These are phyloP conservation scores for Mortierella sp. DNA, from an alignment of 371 early-diverging fungal species.

Conservation along the genomic window DNA sequence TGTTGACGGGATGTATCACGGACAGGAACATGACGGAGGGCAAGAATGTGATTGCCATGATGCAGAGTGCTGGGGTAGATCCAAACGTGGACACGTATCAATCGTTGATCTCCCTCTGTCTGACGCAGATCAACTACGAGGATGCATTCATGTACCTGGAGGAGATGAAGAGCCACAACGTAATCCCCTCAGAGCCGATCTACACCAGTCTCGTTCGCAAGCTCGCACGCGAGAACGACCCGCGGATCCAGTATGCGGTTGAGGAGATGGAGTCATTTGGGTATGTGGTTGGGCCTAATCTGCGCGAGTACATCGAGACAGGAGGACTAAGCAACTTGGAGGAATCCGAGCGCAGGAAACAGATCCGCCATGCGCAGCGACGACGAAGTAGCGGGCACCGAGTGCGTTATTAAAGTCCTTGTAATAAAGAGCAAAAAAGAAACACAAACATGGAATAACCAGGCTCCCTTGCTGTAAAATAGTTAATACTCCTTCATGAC, in stretches of 20 bases:
- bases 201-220: constrained; percentile 69
- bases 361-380: constrained; percentile 38
- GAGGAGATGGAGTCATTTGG: constrained; percentile 82
- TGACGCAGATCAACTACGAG: constrained; percentile 73
- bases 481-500: too few species aligned
- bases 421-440: too few species aligned
- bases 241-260: constrained; percentile 73
- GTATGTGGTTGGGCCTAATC: constrained; percentile 55
- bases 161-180: constrained; percentile 77
- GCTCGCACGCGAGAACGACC: constrained; percentile 73
- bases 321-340: constrained; percentile 56
- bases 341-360: constrained; percentile 47
- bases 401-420: too few species aligned
- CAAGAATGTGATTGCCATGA: constrained; percentile 65
- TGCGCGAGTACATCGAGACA: constrained; percentile 52
- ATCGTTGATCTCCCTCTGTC: constrained; percentile 64
- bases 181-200: constrained; percentile 68
- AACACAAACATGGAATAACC: too few species aligned
- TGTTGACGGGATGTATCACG: constrained; percentile 68
- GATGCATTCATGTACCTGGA: constrained; percentile 83
- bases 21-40: constrained; percentile 68
- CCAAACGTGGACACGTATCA: constrained; percentile 71
- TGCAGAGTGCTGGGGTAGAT: constrained; percentile 62
- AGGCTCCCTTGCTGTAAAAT: too few species aligned
- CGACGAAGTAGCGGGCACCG: constrained; percentile 30